phyloP scores from a whole-genome alignment of 805 yeast species.

The Hanseniaspora nectarophila region DNA sequence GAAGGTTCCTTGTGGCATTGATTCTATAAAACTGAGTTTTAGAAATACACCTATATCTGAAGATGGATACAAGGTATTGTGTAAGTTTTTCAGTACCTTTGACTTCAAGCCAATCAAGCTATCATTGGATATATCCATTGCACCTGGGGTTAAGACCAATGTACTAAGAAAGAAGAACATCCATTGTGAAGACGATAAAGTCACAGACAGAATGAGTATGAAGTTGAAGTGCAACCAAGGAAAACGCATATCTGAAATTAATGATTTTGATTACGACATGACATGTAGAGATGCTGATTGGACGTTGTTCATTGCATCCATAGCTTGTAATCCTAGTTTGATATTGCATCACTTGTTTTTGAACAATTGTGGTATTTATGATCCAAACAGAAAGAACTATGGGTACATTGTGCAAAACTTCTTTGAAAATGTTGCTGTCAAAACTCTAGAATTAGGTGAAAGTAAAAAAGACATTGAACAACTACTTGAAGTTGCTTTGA shows the following conservation, averaged over 20 bases:
- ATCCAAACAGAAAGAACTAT: background rate
- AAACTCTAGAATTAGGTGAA: conserved; percentile 57
- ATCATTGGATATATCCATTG: conserved; percentile 52
- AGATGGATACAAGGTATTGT: conserved; percentile 70
- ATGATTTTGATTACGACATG: conserved; percentile 14
- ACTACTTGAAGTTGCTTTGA: background rate
- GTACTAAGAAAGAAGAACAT: conserved; percentile 33
- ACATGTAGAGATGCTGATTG: conserved; percentile 53
- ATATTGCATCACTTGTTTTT: conserved; percentile 8
- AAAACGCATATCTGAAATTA: background rate
- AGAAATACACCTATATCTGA: conserved; percentile 66
- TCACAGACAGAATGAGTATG: conserved; percentile 33
- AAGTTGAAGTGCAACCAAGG: background rate
- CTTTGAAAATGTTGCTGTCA: conserved; percentile 45
- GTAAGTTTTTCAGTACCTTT: conserved; percentile 57
- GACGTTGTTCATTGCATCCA: conserved; percentile 63
- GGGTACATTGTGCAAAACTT: conserved; percentile 37
- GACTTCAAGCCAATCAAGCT: conserved; percentile 38
- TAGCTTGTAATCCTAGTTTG: conserved; percentile 57
- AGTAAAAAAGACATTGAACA: conserved; percentile 37
- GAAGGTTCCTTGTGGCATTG: conserved; percentile 31
- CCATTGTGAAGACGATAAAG: conserved; percentile 20
- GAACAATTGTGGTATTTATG: conserved; percentile 57
- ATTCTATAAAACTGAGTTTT: conserved; percentile 60
- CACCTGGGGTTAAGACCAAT: conserved; percentile 29